Conservation (phyloP, 1,139 yeast species). For the Geotrichum klebahnii region DNA sequence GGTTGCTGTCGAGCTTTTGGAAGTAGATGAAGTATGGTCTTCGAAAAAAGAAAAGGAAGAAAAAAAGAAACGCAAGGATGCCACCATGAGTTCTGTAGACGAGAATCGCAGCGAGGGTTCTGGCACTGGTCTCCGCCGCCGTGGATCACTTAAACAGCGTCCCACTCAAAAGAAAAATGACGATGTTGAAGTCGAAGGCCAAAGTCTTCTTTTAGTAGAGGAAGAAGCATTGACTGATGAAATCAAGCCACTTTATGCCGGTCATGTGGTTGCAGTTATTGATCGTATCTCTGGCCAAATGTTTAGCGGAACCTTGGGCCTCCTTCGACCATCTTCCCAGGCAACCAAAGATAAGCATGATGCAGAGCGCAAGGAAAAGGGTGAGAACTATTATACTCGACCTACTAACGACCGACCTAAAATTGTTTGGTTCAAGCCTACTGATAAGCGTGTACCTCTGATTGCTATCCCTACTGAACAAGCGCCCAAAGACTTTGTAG, state of each 20-base stretch:
- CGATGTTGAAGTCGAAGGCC: constrained; percentile 98
- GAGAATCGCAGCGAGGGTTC: constrained; percentile 39
- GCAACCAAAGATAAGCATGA: constrained; percentile 76
- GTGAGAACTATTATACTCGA: constrained; percentile 36
- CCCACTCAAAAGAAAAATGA: constrained; percentile 98
- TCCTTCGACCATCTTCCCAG: constrained; percentile 93
- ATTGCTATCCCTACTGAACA: constrained; percentile 98
- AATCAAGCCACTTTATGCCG: constrained; percentile 90
- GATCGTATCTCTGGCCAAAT: constrained; percentile 96
- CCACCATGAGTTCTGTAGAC: constrained; percentile 28
- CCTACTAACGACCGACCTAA: constrained; percentile 60
- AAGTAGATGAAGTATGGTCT: constrained; percentile 97
- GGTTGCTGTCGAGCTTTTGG: constrained; percentile 89
- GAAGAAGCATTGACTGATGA: constrained; percentile 95
- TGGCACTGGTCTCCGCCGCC: constrained; percentile 58
- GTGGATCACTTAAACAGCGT: constrained; percentile 88
- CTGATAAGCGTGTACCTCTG: constrained; percentile 93
- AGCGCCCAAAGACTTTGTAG: constrained; percentile 93
- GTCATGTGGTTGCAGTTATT: constrained; percentile 95
- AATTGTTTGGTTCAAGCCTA: constrained; percentile 98
- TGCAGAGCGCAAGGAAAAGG: constrained; percentile 47
- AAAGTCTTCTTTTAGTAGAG: constrained; percentile 80
- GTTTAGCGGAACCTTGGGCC: constrained; percentile 82
- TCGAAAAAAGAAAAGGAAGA: constrained; percentile 95
- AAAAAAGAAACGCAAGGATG: constrained; percentile 87